Evolutionary conservation across 2,329 filamentous ascomycete species (phyloP).

Genomic region (Trichoderma gracile): DNA sequence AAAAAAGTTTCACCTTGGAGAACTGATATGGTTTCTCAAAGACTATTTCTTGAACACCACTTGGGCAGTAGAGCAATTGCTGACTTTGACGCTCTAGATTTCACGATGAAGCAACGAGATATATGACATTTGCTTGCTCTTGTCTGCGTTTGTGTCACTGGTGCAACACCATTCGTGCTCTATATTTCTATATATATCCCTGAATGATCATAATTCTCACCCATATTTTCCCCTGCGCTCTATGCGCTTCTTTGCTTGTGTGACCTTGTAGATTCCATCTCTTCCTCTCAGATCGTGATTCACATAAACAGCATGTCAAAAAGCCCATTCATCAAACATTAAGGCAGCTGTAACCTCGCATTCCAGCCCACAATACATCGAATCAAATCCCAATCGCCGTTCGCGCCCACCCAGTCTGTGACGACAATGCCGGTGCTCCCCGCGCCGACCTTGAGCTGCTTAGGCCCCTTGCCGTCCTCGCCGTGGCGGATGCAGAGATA

Average conservation of each 20-base stretch:
- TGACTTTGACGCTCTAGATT: conserved; percentile 4
- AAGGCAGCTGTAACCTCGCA: conserved; percentile 56
- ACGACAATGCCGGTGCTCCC: conserved; percentile 85
- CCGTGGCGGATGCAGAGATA: conserved; percentile 62
- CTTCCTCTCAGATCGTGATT: no score
- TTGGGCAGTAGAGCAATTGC: not conserved
- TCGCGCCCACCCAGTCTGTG: conserved; percentile 87
- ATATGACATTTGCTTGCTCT: not conserved
- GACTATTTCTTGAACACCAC: conserved; percentile 3
- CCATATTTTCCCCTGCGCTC: not conserved
- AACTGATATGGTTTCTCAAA: conserved; percentile 50
- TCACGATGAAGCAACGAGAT: not conserved
- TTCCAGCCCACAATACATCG: conserved; percentile 92
- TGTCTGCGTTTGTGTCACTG: no score
- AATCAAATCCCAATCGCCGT: conserved; percentile 88
- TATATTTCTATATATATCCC: not conserved
- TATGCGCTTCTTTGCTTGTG: not conserved
- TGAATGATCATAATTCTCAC: not conserved
- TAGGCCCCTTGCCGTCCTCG: conserved; percentile 51
- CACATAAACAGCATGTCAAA: no score
- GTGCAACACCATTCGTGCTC: not conserved
- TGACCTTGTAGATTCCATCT: not conserved
- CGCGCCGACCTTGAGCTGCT: conserved; percentile 59
- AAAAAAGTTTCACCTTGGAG: conserved; percentile 61
- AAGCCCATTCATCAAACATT: no score